Conservation (phyloP, 495 filamentous ascomycete species). For the Cetradonia linearis region DNA sequence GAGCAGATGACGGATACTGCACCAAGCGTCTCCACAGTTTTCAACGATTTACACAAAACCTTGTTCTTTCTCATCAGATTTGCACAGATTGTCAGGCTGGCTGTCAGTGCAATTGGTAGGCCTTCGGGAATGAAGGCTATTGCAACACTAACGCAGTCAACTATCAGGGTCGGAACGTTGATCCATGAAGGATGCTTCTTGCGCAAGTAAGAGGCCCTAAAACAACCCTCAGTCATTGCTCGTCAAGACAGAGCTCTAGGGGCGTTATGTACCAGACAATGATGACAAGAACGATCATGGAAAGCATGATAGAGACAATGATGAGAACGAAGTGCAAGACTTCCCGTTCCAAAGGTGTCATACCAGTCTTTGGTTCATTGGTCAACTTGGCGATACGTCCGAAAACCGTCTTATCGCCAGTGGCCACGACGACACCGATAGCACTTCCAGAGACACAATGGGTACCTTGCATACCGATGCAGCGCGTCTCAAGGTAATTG, state of each 20-base stretch:
- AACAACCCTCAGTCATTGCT: constrained; percentile 14
- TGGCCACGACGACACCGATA: constrained; percentile 53
- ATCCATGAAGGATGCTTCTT: constrained; percentile 53
- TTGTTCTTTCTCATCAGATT: constrained; percentile 53
- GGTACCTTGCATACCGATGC: constrained; percentile 64
- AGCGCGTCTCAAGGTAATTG: constrained; percentile 65
- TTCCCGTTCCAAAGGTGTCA: constrained; percentile 59
- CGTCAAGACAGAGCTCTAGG: too few relatives aligned
- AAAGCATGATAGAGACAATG: constrained; percentile 47
- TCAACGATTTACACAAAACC: constrained; percentile 54
- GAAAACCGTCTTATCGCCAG: constrained; percentile 52
- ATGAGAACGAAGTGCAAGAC: constrained; percentile 56
- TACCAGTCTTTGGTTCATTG: constrained; percentile 46
- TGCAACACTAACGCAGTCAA: constrained; percentile 55
- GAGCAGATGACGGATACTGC: constrained; percentile 58
- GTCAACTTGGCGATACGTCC: constrained; percentile 61
- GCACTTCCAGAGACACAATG: constrained; percentile 56
- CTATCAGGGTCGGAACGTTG: constrained; percentile 55
- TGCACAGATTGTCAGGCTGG: constrained; percentile 50
- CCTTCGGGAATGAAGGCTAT: constrained; percentile 69
- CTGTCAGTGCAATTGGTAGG: constrained; percentile 56
- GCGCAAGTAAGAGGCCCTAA: constrained; percentile 54
- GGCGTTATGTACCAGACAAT: constrained; percentile 58
- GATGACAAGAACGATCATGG: constrained; percentile 43
- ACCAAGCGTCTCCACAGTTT: constrained; percentile 61